Percentiles rank a stretch among this genome's conserved stretches.
Conservation (phyloP, 164 flowering plant species). For the Tetrastigma voinierianum region DNA sequence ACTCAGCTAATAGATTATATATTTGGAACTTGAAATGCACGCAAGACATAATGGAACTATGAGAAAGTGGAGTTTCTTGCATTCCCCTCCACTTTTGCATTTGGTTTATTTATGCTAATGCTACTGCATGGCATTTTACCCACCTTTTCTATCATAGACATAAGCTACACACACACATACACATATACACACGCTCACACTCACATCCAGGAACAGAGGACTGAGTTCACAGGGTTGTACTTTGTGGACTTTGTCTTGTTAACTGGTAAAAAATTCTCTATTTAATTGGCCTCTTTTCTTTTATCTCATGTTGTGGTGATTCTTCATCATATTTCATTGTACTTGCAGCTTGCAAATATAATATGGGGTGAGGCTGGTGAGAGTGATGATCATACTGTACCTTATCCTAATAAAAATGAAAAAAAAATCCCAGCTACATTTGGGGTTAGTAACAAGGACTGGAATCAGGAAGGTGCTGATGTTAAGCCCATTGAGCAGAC, state of each 20-base stretch:
- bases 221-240: too few relatives aligned
- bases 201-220: too few relatives aligned
- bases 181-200: too few relatives aligned
- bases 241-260: too few relatives aligned
- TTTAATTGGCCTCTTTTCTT: too few relatives aligned
- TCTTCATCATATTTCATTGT: slow-evolving; percentile 4
- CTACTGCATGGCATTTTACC: neutral
- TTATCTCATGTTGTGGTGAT: neutral
- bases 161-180: too few relatives aligned
- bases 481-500: slow-evolving; percentile 38
- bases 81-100: too few relatives aligned
- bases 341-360: slow-evolving; percentile 59
- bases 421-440: slow-evolving; percentile 23
- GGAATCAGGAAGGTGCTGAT: slow-evolving; percentile 28
- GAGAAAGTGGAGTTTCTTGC: too few relatives aligned
- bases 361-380: slow-evolving; percentile 73
- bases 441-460: slow-evolving; percentile 41
- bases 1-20: too few relatives aligned
- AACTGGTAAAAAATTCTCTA: too few relatives aligned
- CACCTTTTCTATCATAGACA: neutral
- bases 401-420: slow-evolving; percentile 49
- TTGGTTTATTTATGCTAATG: neutral
- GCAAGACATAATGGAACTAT: too few relatives aligned
- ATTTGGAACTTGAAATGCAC: too few relatives aligned
- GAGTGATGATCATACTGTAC: slow-evolving; percentile 68